A percentile compares a stretch with the other conserved stretches of the same genome.
These are phyloP conservation scores for Yamadazyma diddensiae DNA, from an alignment of 1,139 yeast species.

Conservation along the genomic window DNA sequence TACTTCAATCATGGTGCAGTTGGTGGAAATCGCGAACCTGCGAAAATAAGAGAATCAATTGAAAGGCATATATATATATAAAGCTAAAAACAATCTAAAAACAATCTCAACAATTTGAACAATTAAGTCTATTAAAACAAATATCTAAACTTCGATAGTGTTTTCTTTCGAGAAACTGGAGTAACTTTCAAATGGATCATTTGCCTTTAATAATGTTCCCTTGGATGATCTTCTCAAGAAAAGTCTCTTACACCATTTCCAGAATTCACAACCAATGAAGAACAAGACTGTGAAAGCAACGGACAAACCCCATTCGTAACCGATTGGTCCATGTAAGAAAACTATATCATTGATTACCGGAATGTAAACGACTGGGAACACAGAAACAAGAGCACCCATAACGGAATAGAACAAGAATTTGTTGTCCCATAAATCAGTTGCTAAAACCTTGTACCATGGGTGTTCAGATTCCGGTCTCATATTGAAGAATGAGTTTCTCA, in stretches of 20 bases:
- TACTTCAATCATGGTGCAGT: conserved; percentile 26
- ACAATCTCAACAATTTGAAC: too few species aligned
- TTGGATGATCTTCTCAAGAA: conserved; percentile 43
- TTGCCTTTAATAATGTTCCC: conserved; percentile 58
- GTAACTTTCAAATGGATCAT: conserved; percentile 63
- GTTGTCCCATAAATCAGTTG: conserved; percentile 69
- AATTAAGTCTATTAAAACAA: too few species aligned
- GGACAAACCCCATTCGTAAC: conserved; percentile 83
- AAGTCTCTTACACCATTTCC: conserved; percentile 66
- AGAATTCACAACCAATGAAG: conserved; percentile 58
- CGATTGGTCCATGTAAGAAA: conserved; percentile 70
- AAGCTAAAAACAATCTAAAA: neutral
- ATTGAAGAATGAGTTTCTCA: conserved; percentile 67
- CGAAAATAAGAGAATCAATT: neutral
- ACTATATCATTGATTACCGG: conserved; percentile 83
- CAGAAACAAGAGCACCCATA: conserved; percentile 63
- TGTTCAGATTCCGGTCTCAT: conserved; percentile 70
- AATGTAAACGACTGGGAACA: conserved; percentile 82
- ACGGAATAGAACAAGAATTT: conserved; percentile 85
- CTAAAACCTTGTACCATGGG: conserved; percentile 55
- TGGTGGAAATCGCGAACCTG: neutral
- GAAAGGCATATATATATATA: neutral
- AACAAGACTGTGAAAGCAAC: conserved; percentile 62
- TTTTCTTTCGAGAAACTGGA: conserved; percentile 52
- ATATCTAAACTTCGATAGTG: conserved; percentile 22